Base-by-base conservation (phyloP, 305 asterid genomes). In the Withania somnifera region DNA sequence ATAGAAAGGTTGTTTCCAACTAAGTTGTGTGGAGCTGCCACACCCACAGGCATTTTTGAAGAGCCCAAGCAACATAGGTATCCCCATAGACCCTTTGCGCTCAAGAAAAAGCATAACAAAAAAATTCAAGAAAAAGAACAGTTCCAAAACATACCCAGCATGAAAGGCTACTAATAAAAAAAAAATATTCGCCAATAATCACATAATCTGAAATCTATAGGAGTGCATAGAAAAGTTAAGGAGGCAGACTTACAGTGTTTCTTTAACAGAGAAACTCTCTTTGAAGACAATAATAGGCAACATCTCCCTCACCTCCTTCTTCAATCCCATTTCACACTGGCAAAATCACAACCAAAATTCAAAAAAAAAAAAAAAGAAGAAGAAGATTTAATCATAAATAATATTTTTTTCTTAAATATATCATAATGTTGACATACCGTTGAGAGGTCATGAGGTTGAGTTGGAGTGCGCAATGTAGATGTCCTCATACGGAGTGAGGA, bases 231-330 rank as follows among this genome's bases (percentile, higher is more conserved):
- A 50, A 47, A 47, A 75, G 50, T 47, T 7, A 57, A 50, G 11
- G 17, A 17, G 42, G 60, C 26, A 61, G 52, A 87, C 97, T 89
- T 86, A 94, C 98, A 73, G 91, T 3, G 94, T 82, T 73, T 92
- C 96, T 64, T 85, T 91, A 85, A 94, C 97, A 77, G 91, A 89
- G 45, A 91, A 94, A 84, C 94, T 94, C 83, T 92, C 89, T 64
- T 87, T 91, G 91, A 89, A 94, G 28, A 92, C 91, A 71, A 92
- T 81, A 81, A 94, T 86, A 56, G 98, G 98, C 38, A 94, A 88
- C 97, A 94, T 90, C 91, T 92, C 96, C 83, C 98, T 87, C 82
- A 94, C 86, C 87, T 92, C 98, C 89, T 92, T 92, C 89, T 89
- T 91, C 86, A 94, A 47, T 51, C 98, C 98, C 89, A 90, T 40